Evolutionary conservation across 106 monocot species (phyloP), one percentile per base, ranked within the genome.

Genomic region (Acanthochlamys bracteata): DNA sequence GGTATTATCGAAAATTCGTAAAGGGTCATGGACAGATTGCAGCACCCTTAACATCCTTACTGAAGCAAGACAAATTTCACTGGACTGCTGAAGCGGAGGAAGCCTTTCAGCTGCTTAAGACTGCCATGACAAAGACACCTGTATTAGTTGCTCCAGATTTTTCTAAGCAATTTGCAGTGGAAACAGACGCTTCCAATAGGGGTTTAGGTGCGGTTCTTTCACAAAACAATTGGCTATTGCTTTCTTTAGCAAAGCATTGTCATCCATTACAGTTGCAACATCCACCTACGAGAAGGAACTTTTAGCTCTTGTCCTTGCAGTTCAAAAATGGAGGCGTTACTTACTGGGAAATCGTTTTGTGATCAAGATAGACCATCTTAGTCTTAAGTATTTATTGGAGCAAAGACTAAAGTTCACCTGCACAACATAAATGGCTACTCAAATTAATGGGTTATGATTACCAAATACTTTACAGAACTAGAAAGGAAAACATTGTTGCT

Each of bases 391-490:
- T 16, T 19, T 61, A 11, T 16, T 60, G 16, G 24, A 24, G 0
- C 46, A 70, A 42, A 3, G 8, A 7, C 27, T 70, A n/a, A 15
- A 24, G 33, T 16, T 42, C 58, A 23, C 15, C 21, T 10, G 45
- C 14, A 2, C 47, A 70, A 11, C 59, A 70, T 20, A 19, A 15
- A 17, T 70, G 45, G 24, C 10, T 60, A 11, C 11, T 11, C 4
- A 70, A 70, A 25, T 25, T 70, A 1, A 12, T 70, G 13, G 49
- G 70, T 0, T 70, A 21, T 20, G 39, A 59, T 25, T 70, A 40
- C 60, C 7, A 12, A 12, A 51, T 60, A 16, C 26, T 15, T 0
- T 47, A 60, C 20, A 59, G 57, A 39, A 13, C 1, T 0, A 59
- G 59, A 19, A 20, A 24, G 21, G 56, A 57, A 4, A 66, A 66